Conservation (phyloP, 768 basidiomycete genomes). For the Kockovaella imperatae region DNA sequence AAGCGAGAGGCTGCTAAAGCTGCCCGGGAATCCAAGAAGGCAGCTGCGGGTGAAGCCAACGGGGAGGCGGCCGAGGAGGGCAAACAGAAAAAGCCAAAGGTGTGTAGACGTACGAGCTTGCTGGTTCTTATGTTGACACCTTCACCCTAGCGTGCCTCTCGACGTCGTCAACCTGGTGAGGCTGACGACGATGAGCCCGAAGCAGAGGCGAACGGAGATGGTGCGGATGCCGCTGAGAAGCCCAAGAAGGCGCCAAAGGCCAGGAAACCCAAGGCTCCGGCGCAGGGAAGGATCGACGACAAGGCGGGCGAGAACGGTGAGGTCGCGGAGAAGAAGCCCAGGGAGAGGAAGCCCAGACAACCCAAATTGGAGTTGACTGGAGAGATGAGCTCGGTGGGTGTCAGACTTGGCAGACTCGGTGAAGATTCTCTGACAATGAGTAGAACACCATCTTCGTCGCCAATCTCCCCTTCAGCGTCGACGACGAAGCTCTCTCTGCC, state of each 20-base stretch:
- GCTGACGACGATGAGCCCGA: constrained; percentile 38
- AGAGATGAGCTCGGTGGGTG: constrained; percentile 36
- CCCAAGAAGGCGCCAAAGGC: constrained; percentile 16
- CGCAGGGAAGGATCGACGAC: constrained; percentile 39
- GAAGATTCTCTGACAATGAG: background rate
- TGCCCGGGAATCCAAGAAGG: constrained; percentile 14
- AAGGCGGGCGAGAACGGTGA: constrained; percentile 12
- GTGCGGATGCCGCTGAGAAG: constrained; percentile 9
- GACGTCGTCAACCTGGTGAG: constrained; percentile 38
- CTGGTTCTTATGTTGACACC: too few relatives aligned
- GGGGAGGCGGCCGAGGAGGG: constrained; percentile 14
- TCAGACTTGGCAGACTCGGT: background rate
- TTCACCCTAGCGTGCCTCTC: constrained; percentile 16
- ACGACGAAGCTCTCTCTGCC: constrained; percentile 67
- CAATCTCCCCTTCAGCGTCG: constrained; percentile 91
- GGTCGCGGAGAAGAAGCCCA: constrained; percentile 23
- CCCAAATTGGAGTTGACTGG: constrained; percentile 29
- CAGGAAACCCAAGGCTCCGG: constrained; percentile 18
- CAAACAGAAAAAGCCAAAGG: constrained; percentile 31
- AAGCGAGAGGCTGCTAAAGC: constrained; percentile 25
- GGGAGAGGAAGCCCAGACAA: constrained; percentile 23
- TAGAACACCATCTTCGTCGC: constrained; percentile 74
- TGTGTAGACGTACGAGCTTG: background rate
- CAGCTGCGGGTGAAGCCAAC: constrained; percentile 16
- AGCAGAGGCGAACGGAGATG: constrained; percentile 10